Evolutionary conservation across 202 grass and related monocot species (phyloP).

Genomic region (Setaria italica): DNA sequence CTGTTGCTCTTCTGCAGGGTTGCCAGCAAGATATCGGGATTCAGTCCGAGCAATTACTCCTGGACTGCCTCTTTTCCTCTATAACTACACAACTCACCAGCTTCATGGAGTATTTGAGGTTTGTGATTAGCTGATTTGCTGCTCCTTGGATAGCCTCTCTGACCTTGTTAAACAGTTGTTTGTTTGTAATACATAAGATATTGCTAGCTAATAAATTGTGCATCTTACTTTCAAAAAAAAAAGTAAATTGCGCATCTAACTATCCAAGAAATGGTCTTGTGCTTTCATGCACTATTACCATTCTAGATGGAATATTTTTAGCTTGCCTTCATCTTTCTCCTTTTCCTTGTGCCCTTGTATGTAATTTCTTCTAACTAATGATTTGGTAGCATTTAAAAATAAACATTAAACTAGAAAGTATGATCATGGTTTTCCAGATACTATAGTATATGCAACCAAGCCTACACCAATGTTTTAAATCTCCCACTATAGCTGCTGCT

Average conservation of each 20-base stretch:
- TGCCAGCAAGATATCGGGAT: conserved; percentile 98
- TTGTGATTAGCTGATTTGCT: conserved; percentile 35
- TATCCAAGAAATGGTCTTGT: not conserved
- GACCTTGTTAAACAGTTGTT: not conserved
- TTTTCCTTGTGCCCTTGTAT: not conserved
- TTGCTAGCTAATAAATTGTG: not conserved
- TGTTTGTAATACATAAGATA: not conserved
- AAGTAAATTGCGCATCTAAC: too few relatives aligned
- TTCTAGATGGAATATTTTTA: conserved; percentile 32
- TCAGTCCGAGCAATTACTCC: conserved; percentile 97
- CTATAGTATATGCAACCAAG: conserved; percentile 11
- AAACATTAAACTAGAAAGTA: conserved; percentile 1
- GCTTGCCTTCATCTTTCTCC: not conserved
- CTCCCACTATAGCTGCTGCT: too few relatives aligned
- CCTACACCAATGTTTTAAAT: not conserved
- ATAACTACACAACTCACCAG: conserved; percentile 98
- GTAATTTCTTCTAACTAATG: not conserved
- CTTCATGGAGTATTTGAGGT: conserved; percentile 99
- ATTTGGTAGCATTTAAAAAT: not conserved
- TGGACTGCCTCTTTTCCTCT: conserved; percentile 98
- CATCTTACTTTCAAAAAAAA: not conserved
- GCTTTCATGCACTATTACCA: not conserved
- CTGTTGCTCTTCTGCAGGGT: conserved; percentile 62
- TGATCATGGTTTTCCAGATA: conserved; percentile 4
- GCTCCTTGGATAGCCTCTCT: not conserved